Percentiles rank a stretch among this genome's conserved stretches.
Evolutionary conservation across 2,329 filamentous ascomycete species (phyloP).

Genomic region (Fusarium newnesense): DNA sequence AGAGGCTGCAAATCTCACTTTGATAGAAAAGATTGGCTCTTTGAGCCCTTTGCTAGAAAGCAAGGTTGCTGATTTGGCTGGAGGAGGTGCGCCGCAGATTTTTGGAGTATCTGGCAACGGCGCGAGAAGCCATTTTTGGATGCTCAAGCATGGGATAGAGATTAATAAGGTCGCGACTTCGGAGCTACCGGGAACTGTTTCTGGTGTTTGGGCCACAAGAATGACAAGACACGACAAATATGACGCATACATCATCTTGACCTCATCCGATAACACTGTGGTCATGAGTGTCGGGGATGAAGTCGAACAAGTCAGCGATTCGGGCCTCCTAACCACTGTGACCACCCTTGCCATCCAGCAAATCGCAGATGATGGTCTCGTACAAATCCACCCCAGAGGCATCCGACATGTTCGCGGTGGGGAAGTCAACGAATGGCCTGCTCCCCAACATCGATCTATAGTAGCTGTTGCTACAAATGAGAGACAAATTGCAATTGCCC

Average conservation of each 20-base stretch:
- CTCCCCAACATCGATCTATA: slow-evolving; percentile 92
- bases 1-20: slow-evolving; percentile 84
- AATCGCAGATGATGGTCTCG: slow-evolving; percentile 88
- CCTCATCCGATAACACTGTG: slow-evolving; percentile 87
- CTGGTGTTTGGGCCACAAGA: slow-evolving; percentile 95
- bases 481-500: slow-evolving; percentile 88
- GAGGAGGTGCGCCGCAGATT: slow-evolving; percentile 95
- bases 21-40: slow-evolving; percentile 85
- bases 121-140: slow-evolving; percentile 88
- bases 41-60: slow-evolving; percentile 93
- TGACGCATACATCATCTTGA: slow-evolving; percentile 93
- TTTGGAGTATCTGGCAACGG: slow-evolving; percentile 92
- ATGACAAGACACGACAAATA: slow-evolving; percentile 82
- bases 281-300: slow-evolving; percentile 96
- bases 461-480: slow-evolving; percentile 94
- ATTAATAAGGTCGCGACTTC: slow-evolving; percentile 95
- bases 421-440: slow-evolving; percentile 90
- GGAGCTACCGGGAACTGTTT: slow-evolving; percentile 84
- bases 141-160: slow-evolving; percentile 89
- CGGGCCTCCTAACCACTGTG: slow-evolving; percentile 88
- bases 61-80: slow-evolving; percentile 88
- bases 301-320: slow-evolving; percentile 93
- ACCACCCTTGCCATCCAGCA: slow-evolving; percentile 93
- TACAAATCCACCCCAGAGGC: slow-evolving; percentile 96
- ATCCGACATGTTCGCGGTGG: slow-evolving; percentile 87